phyloP scores from a whole-genome alignment of 1,284 basidiomycete genomes.

The Cutaneotrichosporon spelunceum region DNA sequence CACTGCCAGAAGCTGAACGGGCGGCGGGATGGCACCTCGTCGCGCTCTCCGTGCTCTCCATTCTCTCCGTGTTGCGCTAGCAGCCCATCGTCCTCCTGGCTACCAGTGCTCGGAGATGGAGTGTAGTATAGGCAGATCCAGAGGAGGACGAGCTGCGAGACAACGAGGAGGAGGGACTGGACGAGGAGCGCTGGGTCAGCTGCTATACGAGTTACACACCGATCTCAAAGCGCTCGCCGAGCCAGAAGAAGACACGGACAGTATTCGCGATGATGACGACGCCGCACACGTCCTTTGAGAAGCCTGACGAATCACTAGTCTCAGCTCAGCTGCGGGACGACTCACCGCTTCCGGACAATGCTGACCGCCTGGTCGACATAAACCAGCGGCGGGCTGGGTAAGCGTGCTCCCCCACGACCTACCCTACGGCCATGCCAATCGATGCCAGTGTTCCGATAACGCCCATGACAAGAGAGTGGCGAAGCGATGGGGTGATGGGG shows the following conservation, averaged over 20 bases:
- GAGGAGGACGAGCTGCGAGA: constrained; percentile 54
- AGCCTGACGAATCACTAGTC: constrained; percentile 49
- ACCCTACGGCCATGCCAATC: constrained; percentile 52
- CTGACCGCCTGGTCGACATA: constrained; percentile 55
- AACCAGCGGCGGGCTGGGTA: constrained; percentile 51
- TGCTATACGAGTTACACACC: constrained; percentile 35
- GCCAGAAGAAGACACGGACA: constrained; percentile 54
- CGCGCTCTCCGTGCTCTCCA: too few species aligned
- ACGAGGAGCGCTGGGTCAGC: constrained; percentile 49
- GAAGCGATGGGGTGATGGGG: too few species aligned
- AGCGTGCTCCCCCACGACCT: constrained; percentile 18
- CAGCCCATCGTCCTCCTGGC: constrained; percentile 10
- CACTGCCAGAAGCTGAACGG: constrained; percentile 55
- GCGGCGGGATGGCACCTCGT: too few species aligned
- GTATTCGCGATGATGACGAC: constrained; percentile 52
- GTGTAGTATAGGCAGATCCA: constrained; percentile 54
- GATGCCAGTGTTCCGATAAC: constrained; percentile 42
- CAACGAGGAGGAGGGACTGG: constrained; percentile 54
- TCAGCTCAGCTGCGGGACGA: constrained; percentile 15
- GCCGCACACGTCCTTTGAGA: constrained; percentile 50
- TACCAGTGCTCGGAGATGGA: constrained; percentile 11
- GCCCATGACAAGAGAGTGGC: constrained; percentile 8
- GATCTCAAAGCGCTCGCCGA: constrained; percentile 55
- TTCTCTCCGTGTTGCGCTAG: background rate
- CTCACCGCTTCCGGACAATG: constrained; percentile 53